These are phyloP conservation scores for Eucalyptus viminalis DNA, from an alignment of 345 rosid genomes.

Conservation along the genomic window DNA sequence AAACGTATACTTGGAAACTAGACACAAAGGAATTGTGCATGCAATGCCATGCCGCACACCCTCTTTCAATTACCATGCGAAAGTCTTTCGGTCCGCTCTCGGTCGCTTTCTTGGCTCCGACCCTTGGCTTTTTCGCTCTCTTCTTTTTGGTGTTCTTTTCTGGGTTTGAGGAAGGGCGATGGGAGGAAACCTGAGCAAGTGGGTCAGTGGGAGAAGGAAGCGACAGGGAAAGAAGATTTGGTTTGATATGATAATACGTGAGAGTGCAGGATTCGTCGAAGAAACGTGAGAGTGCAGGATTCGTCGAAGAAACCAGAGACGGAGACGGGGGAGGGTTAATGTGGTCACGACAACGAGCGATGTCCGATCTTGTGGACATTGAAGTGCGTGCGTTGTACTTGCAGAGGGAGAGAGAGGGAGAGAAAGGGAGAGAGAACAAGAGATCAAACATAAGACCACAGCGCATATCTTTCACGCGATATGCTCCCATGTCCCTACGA, in stretches of 20 bases:
- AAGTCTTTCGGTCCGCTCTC: background rate
- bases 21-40: background rate
- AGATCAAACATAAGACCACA: background rate
- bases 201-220: background rate
- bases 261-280: background rate
- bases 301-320: background rate
- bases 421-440: background rate
- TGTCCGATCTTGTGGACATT: background rate
- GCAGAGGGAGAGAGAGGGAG: background rate
- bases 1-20: too few species aligned
- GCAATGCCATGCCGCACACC: background rate
- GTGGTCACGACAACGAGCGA: background rate
- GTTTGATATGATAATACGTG: background rate
- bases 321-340: background rate
- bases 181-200: background rate
- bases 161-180: background rate
- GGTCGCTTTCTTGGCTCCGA: background rate
- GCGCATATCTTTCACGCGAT: background rate
- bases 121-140: background rate
- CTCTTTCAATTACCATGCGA: too few species aligned
- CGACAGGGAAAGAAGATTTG: background rate
- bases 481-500: background rate
- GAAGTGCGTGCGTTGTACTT: background rate
- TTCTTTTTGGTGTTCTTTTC: background rate
- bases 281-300: background rate